Base-by-base conservation (phyloP, 2,329 filamentous ascomycete species). In the Xylariaceae sp. region DNA sequence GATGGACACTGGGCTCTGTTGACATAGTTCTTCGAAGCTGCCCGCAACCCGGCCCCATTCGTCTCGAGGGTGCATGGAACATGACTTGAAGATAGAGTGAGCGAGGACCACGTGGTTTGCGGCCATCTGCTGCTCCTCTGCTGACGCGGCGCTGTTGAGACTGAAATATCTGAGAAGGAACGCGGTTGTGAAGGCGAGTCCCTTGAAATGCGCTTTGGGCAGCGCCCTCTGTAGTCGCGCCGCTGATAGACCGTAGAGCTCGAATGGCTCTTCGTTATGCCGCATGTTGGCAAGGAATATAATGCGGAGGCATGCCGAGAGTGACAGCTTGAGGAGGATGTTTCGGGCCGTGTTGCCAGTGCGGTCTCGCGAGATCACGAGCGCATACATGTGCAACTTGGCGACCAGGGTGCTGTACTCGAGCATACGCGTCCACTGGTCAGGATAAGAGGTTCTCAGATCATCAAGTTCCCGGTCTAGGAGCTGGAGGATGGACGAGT, bases 141-240 rank as follows among this genome's bases (percentile, higher is more conserved):
- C 32, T n/a, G 60, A 62, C 11, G 59, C 59, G 6, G 42, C 44
- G 29, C 53, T 58, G 47, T 65, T 65, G 13, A 64, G 56, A 32
- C 58, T 63, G 40, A 68, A 69, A 48, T 67, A 69, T 15, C 61
- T 56, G n/a, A 70, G 61, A 3, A 70, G 62, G 53, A 69, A 69
- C 9, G 67, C 65, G 9, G 66, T 66, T 13, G 67, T 65, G 46
- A 70, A 69, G 5, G 64, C 65, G 8, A 70, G 53, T 8, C 60
- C 60, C 20, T 59, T 55, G 51, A 60, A 68, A 37, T 67, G 64
- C 27, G 64, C 58, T 49, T 69, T 70, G 9, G 61, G 61, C 5
- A 66, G 41, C 15, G 62, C 55, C 30, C 54, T 45, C 20, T 62
- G 58, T 27, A 59, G 55, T 16, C 61, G 58, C 8, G 40, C 26